Percentiles rank a stretch among this genome's conserved stretches.
phyloP scores from a whole-genome alignment of 2,329 filamentous ascomycete genomes.

The Aspergillus sp. region DNA sequence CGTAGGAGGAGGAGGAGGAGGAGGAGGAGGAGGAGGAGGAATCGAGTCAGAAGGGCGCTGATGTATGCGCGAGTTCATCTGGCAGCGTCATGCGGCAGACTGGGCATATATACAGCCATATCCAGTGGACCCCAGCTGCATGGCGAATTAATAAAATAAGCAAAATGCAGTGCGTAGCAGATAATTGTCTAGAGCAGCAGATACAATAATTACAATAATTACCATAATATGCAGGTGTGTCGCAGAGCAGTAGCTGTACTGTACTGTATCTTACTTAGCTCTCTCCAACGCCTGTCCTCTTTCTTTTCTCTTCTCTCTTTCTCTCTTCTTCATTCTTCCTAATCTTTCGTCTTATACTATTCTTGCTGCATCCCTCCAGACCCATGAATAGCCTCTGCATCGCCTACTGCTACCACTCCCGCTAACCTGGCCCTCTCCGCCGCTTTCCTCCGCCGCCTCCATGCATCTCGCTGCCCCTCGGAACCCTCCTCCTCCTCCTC shows the following conservation, averaged over 20 bases:
- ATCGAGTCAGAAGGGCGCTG: background rate
- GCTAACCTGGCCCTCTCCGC: conserved; percentile 4
- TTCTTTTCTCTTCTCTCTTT: conserved; percentile 2
- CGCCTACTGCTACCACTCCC: background rate
- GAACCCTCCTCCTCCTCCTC: conserved; percentile 9
- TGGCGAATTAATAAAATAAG: background rate
- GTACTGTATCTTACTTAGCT: conserved; percentile 1
- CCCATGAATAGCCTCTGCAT: conserved; percentile 3
- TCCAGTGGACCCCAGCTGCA: background rate
- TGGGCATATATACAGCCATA: background rate
- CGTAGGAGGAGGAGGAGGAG: background rate
- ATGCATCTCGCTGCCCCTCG: conserved; percentile 16
- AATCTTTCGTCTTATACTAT: background rate
- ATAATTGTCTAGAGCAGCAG: background rate
- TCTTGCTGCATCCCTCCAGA: background rate
- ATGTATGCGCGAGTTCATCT: conserved; percentile 6
- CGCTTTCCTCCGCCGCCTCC: conserved; percentile 3
- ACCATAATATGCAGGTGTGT: too few relatives aligned
- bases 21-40: background rate
- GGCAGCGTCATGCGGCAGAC: conserved; percentile 7
- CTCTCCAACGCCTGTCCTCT: conserved; percentile 3
- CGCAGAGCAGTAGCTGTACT: background rate
- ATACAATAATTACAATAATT: background rate
- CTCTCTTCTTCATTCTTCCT: conserved; percentile 1
- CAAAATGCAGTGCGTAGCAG: background rate